A percentile compares a stretch with the other conserved stretches of the same genome.
phyloP scores from a whole-genome alignment of 306 rosid species.

The Trifolium pratense region DNA sequence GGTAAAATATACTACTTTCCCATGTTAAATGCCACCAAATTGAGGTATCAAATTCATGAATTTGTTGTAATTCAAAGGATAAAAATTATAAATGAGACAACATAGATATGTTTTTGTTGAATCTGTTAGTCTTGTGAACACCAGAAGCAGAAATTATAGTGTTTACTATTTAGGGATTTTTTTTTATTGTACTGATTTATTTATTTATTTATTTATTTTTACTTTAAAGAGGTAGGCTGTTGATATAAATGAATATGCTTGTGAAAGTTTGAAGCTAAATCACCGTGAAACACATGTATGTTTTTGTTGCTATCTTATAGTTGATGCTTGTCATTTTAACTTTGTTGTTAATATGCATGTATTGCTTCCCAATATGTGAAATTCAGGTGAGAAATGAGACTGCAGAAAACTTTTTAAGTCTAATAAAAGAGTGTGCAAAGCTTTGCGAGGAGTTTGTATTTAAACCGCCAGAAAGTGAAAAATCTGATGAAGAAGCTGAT shows the following conservation, averaged over 20 bases:
- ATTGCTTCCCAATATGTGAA: background rate
- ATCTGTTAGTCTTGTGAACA: too few species aligned
- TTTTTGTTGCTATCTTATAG: background rate
- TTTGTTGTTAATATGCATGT: background rate
- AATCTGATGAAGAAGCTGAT: too few species aligned
- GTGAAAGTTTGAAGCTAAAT: slow-evolving; percentile 50
- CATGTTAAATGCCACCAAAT: too few species aligned
- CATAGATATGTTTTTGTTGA: too few species aligned
- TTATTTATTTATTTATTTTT: too few species aligned
- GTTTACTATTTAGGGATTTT: too few species aligned
- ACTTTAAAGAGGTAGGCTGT: slow-evolving; percentile 55
- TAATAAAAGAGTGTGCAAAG: slow-evolving; percentile 50
- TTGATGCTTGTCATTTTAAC: background rate
- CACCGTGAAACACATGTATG: slow-evolving; percentile 55
- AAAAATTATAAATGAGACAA: too few species aligned
- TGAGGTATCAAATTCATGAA: too few species aligned
- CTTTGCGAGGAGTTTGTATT: slow-evolving; percentile 41
- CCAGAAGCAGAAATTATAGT: too few species aligned
- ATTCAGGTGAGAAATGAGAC: slow-evolving; percentile 55
- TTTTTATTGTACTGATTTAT: background rate
- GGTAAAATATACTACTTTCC: too few species aligned
- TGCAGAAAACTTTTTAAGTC: slow-evolving; percentile 45
- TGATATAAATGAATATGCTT: slow-evolving; percentile 44
- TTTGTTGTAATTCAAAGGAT: too few species aligned
- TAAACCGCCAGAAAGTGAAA: slow-evolving; percentile 29